Base-by-base conservation (phyloP, 2,329 filamentous ascomycete species). In the Fragosphaeria purpurea region DNA sequence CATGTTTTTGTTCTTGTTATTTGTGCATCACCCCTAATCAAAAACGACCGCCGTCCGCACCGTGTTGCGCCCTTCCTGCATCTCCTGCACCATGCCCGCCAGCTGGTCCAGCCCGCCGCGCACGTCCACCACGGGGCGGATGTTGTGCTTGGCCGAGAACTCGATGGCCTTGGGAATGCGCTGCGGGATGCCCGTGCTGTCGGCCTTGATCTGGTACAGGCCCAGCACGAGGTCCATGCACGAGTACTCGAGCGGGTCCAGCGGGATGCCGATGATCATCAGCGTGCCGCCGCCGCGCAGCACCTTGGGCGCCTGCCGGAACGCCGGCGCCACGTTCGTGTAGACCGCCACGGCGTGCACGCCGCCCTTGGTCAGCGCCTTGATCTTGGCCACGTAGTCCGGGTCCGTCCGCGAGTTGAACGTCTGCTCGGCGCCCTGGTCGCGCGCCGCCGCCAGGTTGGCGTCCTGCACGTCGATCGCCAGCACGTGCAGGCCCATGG, bases 381-480 rank as follows among this genome's bases (percentile, higher is more conserved):
- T 70, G 46, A 73, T 61, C 48, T 70, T 62, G 6, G 62, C 60
- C 7, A 63, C 57, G 50, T 69, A 69, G 47, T 66, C 55, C 7
- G 63, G 57, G 53, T 67, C 64, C 3, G 61, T 65, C 47, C 60
- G 61, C n/a, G 68, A 67, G 59, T 72, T 72, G 60, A 70, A 68
- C n/a, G 65, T 57, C 8, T 63, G 62, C 48, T 70, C 69, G 32
- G 69, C 69, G 39, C 70, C 67, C 34, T 67, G 62, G 38, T 64
- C 62, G 47, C 61, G 67, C 12, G 64, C 62, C 53, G 67, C 63
- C 30, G 63, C 61, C 1, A 72, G 65, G 47, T 67, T 67, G 4
- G 58, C 59, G 52, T 73, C 65, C 47, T 67, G 68, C 46, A 72
- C 65, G 51, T 73, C 70, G 34, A 73, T 61, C 6, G 63, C 69